Conservation (phyloP, 2,329 filamentous ascomycete genomes). For the Parastagonospora avenae region DNA sequence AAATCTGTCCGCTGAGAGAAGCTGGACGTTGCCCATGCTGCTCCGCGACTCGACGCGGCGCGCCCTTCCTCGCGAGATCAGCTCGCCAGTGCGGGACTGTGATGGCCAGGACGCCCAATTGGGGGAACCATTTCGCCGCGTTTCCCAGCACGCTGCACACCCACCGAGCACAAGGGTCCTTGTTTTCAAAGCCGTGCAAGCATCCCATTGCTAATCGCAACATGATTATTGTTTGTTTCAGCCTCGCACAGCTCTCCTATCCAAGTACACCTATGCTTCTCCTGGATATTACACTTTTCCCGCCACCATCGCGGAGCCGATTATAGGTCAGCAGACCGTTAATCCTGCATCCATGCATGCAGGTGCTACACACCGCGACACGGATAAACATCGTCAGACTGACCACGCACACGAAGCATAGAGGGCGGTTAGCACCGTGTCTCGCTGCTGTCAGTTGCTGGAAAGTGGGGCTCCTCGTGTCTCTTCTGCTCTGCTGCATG, state of each 20-base stretch:
- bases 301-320: neutral
- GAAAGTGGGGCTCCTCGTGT: constrained; percentile 18
- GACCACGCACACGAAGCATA: constrained; percentile 14
- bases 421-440: constrained; percentile 21
- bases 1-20: too few relatives aligned
- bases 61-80: neutral
- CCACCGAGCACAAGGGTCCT: neutral
- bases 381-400: neutral
- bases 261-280: neutral
- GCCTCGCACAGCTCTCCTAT: constrained; percentile 8
- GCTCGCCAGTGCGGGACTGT: neutral
- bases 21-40: too few relatives aligned
- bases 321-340: constrained; percentile 15
- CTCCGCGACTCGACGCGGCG: neutral
- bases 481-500: constrained; percentile 18
- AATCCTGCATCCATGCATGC: constrained; percentile 4
- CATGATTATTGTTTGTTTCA: constrained; percentile 15
- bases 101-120: neutral
- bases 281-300: neutral
- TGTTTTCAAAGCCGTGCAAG: constrained; percentile 1
- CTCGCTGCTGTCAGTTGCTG: constrained; percentile 16
- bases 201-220: constrained; percentile 2
- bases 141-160: neutral
- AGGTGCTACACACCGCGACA: neutral
- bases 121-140: neutral